These are phyloP conservation scores for Mimosa bimucronata DNA, from an alignment of 306 rosid species.

Conservation along the genomic window DNA sequence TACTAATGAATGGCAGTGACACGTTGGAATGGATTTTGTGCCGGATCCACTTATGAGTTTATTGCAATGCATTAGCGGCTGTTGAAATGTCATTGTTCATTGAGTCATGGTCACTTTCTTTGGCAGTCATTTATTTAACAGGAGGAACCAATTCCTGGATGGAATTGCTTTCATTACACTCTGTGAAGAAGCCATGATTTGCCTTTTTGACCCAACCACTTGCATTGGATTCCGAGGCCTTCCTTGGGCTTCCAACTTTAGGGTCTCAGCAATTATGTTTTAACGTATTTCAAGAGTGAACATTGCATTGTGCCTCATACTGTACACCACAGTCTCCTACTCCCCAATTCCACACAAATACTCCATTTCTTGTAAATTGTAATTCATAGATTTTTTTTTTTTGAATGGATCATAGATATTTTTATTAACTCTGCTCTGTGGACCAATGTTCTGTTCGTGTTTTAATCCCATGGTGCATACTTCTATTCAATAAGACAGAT, in stretches of 20 bases:
- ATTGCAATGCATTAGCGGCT: conserved; percentile 28
- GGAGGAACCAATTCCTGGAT: not conserved
- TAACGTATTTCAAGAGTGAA: not conserved
- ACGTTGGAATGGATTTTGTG: not conserved
- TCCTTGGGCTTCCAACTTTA: not conserved
- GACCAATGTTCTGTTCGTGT: not conserved
- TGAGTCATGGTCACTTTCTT: conserved; percentile 11
- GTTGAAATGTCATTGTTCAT: conserved; percentile 11
- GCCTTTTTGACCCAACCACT: conserved; percentile 6
- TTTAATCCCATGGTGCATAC: not conserved
- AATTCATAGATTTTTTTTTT: not conserved
- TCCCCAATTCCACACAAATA: not conserved
- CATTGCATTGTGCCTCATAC: not conserved
- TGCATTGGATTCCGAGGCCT: conserved; percentile 9
- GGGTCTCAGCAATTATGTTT: not conserved
- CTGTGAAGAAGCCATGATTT: not conserved
- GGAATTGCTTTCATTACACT: not conserved
- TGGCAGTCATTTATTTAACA: not conserved
- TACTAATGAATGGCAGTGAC: not conserved
- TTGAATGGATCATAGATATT: too few relatives aligned
- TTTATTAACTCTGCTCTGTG: not conserved
- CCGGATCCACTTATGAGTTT: conserved; percentile 1
- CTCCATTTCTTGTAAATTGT: not conserved
- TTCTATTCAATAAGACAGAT: not conserved
- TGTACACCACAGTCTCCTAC: not conserved